Percentiles rank a stretch among this genome's conserved stretches.
These are phyloP conservation scores for Arachis monticola DNA, from an alignment of 331 rosid genomes.

Conservation along the genomic window DNA sequence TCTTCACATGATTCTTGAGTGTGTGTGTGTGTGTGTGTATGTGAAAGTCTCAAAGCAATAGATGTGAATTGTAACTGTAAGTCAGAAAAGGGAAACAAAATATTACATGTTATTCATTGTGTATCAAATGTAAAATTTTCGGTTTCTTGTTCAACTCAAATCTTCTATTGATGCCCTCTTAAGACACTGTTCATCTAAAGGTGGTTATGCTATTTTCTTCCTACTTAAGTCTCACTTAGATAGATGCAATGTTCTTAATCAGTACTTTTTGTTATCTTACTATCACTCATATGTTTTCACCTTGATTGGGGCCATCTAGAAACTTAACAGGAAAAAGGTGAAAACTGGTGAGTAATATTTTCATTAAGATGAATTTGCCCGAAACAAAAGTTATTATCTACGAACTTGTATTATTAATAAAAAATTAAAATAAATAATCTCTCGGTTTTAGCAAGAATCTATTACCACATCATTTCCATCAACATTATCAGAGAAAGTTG, in stretches of 20 bases:
- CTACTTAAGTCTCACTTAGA: neutral
- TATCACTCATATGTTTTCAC: neutral
- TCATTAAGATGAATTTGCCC: too few species aligned
- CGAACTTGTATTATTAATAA: too few species aligned
- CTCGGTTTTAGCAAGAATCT: neutral
- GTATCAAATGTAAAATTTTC: conserved; percentile 49
- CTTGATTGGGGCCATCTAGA: neutral
- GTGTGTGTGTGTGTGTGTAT: conserved; percentile 18
- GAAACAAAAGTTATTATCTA: too few species aligned
- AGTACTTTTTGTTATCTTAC: neutral
- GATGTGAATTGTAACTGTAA: conserved; percentile 42
- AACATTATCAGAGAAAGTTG: too few species aligned
- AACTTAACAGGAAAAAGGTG: neutral
- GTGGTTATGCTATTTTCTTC: conserved; percentile 19
- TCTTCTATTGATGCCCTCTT: conserved; percentile 25
- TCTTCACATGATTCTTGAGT: conserved; percentile 45
- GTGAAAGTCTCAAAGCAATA: neutral
- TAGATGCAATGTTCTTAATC: neutral
- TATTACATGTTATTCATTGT: conserved; percentile 45
- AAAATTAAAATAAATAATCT: neutral
- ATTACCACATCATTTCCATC: too few species aligned
- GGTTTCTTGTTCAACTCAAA: conserved; percentile 39
- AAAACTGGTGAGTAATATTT: neutral
- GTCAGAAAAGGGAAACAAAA: conserved; percentile 26
- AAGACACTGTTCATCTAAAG: conserved; percentile 41